These are phyloP conservation scores for Chaetoscypha palmicola DNA, from an alignment of 2,329 filamentous ascomycete species.

Conservation along the genomic window DNA sequence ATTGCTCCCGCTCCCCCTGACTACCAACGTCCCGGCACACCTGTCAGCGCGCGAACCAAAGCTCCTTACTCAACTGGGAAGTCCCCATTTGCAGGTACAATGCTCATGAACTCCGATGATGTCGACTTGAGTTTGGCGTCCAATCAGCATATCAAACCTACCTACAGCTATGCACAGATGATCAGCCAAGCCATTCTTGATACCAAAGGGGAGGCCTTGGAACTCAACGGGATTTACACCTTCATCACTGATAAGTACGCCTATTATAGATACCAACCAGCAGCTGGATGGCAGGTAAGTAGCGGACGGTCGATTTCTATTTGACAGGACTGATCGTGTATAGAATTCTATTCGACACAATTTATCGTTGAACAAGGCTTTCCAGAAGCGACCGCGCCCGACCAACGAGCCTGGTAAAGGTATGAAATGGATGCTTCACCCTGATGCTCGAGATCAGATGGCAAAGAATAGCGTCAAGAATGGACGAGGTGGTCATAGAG, in stretches of 20 bases:
- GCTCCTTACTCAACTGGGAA: conserved; percentile 21
- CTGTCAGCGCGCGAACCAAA: conserved; percentile 29
- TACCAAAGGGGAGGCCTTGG: conserved; percentile 79
- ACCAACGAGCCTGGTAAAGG: conserved; percentile 96
- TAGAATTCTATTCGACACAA: conserved; percentile 97
- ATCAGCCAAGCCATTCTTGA: conserved; percentile 94
- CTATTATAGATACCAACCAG: conserved; percentile 74
- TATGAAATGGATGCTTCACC: conserved; percentile 96
- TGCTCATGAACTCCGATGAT: conserved; percentile 43
- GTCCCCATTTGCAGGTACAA: conserved; percentile 31
- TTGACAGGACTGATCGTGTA: conserved; percentile 22
- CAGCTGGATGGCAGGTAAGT: conserved; percentile 82
- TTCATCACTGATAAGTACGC: conserved; percentile 89
- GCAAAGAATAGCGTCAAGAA: conserved; percentile 48
- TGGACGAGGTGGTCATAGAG: conserved; percentile 56
- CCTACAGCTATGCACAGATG: conserved; percentile 93
- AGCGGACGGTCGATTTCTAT: conserved; percentile 2
- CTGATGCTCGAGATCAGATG: conserved; percentile 81
- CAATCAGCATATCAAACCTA: conserved; percentile 87
- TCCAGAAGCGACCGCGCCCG: conserved; percentile 84
- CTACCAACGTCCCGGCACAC: conserved; percentile 54
- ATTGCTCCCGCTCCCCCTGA: conserved; percentile 55
- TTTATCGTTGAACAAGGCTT: conserved; percentile 86
- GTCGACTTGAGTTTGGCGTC: conserved; percentile 76
- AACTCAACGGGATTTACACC: conserved; percentile 85